phyloP scores from a whole-genome alignment of 2,329 filamentous ascomycete genomes.

The Triangularia setosa region DNA sequence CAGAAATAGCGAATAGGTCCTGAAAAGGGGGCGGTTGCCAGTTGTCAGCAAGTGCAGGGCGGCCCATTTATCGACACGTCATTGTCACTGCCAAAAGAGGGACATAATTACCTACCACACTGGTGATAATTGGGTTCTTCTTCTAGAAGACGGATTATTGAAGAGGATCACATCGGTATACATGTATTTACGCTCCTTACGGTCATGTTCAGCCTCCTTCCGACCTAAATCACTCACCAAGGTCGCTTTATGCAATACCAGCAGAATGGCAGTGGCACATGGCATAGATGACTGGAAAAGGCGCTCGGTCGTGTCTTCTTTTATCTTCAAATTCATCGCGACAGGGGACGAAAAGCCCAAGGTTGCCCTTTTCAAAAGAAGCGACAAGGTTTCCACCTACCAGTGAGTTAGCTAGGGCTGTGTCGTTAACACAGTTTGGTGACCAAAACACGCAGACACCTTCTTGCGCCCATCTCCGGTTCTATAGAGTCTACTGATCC shows the following conservation, averaged over 20 bases:
- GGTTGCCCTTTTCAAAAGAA: conserved; percentile 61
- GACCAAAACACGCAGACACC: conserved; percentile 38
- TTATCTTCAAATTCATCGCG: conserved; percentile 46
- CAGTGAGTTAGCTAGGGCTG: conserved; percentile 42
- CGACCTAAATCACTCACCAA: not conserved
- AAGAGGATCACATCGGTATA: too few relatives aligned
- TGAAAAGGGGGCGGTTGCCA: not conserved
- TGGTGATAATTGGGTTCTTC: not conserved
- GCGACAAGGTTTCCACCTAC: conserved; percentile 57
- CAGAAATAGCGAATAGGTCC: not conserved
- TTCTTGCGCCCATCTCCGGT: conserved; percentile 60
- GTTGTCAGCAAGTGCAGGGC: not conserved
- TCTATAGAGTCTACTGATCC: conserved; percentile 52
- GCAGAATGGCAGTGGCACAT: not conserved
- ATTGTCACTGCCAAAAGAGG: not conserved
- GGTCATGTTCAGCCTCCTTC: not conserved
- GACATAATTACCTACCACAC: not conserved
- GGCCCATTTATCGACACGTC: not conserved
- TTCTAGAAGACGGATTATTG: not conserved
- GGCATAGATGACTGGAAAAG: conserved; percentile 23
- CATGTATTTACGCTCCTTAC: not conserved
- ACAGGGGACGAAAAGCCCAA: conserved; percentile 35
- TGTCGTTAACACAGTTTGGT: not conserved
- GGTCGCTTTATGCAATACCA: not conserved
- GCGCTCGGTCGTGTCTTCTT: conserved; percentile 46